Evolutionary conservation across 108 stramenopile species (phyloP).

Genomic region (Fragilariopsis cylindrus): DNA sequence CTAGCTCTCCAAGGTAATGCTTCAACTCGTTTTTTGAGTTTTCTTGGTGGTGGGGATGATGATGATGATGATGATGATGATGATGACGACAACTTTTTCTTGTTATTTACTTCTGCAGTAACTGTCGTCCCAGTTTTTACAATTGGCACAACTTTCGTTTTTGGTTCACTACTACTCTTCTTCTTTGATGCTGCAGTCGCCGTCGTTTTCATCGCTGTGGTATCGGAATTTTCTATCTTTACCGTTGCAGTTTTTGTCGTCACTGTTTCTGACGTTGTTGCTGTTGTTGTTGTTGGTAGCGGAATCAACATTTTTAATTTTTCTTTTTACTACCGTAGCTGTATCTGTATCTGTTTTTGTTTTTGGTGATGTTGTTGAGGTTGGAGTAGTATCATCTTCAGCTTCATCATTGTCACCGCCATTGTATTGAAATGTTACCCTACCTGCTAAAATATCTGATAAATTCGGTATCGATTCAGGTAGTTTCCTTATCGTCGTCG

Average conservation of each 20-base stretch:
- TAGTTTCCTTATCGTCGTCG: not conserved
- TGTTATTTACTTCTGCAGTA: not conserved
- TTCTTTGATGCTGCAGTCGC: not conserved
- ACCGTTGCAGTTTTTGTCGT: not conserved
- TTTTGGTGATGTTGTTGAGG: not conserved
- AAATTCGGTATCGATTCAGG: constrained; percentile 15
- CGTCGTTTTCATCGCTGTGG: not conserved
- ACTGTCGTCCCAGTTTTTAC: constrained; percentile 17
- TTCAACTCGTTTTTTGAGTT: not conserved
- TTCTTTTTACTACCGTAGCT: not conserved
- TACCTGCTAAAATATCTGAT: constrained; percentile 14
- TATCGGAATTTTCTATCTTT: not conserved
- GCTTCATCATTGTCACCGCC: not conserved
- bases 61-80: too few relatives aligned
- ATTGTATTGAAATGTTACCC: not conserved
- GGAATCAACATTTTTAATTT: not conserved
- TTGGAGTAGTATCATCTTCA: not conserved
- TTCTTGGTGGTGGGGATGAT: not conserved
- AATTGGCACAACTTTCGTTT: not conserved
- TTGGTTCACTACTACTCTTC: constrained; percentile 7
- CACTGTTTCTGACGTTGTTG: not conserved
- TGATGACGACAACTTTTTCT: not conserved
- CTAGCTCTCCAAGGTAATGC: constrained; percentile 56
- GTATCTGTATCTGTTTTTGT: not conserved
- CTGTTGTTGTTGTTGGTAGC: not conserved